A percentile compares a stretch with the other conserved stretches of the same genome.
These are phyloP conservation scores for Chrysanthemum makinoi DNA, from an alignment of 129 eudicot genomes.

Conservation along the genomic window DNA sequence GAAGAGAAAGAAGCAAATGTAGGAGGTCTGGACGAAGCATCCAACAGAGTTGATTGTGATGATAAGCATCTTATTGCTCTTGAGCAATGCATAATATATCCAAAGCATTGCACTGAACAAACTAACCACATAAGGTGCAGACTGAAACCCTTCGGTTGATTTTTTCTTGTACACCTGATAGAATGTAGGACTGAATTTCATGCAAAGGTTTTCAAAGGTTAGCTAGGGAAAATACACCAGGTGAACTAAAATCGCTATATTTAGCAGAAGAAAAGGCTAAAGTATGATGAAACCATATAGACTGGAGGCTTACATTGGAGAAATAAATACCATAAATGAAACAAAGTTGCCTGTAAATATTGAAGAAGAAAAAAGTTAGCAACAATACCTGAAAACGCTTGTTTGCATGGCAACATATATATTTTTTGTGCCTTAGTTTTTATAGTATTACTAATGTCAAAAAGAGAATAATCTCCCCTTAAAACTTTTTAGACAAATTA, in stretches of 20 bases:
- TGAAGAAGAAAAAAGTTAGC: constrained; percentile 12
- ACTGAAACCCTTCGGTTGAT: constrained; percentile 66
- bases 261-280: background rate
- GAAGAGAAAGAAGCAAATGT: constrained; percentile 42
- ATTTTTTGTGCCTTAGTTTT: background rate
- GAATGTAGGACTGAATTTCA: constrained; percentile 57
- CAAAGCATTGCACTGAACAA: constrained; percentile 60
- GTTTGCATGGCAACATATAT: background rate
- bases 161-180: constrained; percentile 32
- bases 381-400: background rate
- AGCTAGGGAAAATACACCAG: background rate
- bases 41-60: constrained; percentile 57
- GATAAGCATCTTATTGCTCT: constrained; percentile 34
- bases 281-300: background rate
- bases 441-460: background rate
- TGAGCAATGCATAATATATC: constrained; percentile 34
- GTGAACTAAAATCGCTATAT: background rate
- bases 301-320: constrained; percentile 54
- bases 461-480: background rate
- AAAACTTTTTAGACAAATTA: too few relatives aligned
- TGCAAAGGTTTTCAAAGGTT: constrained; percentile 1
- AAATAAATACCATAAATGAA: constrained; percentile 62
- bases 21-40: constrained; percentile 33
- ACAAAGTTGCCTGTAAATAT: constrained; percentile 49
- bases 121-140: constrained; percentile 54